These are phyloP conservation scores for Serendipita vermifera DNA, from an alignment of 768 basidiomycete species.

Conservation along the genomic window DNA sequence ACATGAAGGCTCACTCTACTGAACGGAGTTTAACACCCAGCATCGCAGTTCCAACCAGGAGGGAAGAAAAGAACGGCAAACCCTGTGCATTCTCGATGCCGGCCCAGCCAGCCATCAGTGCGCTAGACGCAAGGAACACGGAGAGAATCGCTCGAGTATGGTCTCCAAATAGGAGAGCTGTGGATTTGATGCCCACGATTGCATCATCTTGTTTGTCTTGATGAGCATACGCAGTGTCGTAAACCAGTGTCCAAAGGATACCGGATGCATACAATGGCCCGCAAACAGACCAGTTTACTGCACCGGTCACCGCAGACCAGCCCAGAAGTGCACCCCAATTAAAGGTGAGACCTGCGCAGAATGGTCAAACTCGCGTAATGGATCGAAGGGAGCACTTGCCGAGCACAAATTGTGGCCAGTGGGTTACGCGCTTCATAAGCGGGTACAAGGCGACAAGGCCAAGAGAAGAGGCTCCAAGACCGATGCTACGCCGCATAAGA, in stretches of 20 bases:
- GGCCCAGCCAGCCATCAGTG: neutral
- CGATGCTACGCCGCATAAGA: constrained; percentile 41
- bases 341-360: constrained; percentile 64
- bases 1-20: neutral
- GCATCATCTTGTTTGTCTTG: constrained; percentile 92
- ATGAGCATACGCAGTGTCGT: constrained; percentile 96
- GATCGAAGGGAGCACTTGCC: constrained; percentile 36
- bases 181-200: constrained; percentile 79
- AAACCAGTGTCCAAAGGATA: constrained; percentile 87
- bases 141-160: constrained; percentile 62
- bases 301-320: constrained; percentile 84
- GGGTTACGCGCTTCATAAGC: constrained; percentile 90
- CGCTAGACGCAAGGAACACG: constrained; percentile 31
- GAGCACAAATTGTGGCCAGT: constrained; percentile 94
- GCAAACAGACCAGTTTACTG: constrained; percentile 68
- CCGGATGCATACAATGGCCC: constrained; percentile 84
- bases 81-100: neutral
- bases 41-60: neutral
- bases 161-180: constrained; percentile 79
- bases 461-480: constrained; percentile 83
- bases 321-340: constrained; percentile 96
- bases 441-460: constrained; percentile 83
- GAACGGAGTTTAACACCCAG: neutral
- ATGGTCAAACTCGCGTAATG: neutral
- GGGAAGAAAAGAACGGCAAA: neutral